Conservation (phyloP, 2,329 filamentous ascomycete species). For the Calonectria leucothoes region DNA sequence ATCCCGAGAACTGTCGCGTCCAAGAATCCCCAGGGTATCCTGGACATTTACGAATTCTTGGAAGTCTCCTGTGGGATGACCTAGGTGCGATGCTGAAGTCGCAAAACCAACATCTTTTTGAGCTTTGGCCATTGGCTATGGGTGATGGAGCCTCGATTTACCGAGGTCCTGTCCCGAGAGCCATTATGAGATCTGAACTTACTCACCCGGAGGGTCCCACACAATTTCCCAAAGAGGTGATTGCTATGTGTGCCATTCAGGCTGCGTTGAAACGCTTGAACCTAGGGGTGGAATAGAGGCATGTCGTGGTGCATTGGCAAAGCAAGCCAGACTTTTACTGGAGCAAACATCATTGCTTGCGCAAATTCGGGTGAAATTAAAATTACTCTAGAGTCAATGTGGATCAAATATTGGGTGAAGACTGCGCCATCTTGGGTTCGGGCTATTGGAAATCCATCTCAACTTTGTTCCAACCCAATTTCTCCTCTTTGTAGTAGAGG, state of each 20-base stretch:
- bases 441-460: background rate
- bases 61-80: background rate
- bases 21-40: background rate
- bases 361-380: too few relatives aligned
- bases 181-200: background rate
- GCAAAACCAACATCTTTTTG: background rate
- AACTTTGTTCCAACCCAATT: background rate
- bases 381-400: too few relatives aligned
- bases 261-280: background rate
- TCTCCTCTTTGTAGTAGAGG: background rate
- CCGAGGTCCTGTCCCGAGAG: background rate
- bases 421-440: too few relatives aligned
- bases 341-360: background rate
- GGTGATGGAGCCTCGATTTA: background rate
- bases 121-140: background rate
- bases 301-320: background rate
- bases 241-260: background rate
- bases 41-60: background rate
- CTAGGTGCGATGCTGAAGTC: background rate
- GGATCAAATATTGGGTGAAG: too few relatives aligned
- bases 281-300: background rate
- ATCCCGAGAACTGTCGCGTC: too few relatives aligned
- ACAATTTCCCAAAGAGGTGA: background rate
- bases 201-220: fast-evolving
- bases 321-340: background rate